Evolutionary conservation across 306 rosid species (phyloP), one percentile per base, ranked within the genome.

Genomic region (Pterocarpus macrocarpus): DNA sequence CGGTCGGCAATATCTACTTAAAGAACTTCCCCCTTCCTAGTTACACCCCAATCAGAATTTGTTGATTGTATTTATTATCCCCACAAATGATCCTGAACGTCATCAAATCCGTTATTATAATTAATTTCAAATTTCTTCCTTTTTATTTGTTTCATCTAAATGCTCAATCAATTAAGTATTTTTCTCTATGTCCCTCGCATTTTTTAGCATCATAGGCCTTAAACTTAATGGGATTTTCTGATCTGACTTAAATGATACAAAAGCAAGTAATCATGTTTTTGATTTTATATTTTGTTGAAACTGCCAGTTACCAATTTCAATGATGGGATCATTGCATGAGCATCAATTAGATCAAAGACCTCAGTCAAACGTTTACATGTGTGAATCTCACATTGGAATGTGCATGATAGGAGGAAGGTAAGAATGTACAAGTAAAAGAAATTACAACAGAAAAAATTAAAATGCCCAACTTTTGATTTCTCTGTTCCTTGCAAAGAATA

Each of bases 341-440:
- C 34, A 11, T 35, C 43, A 66, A 22, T 6, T 64, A 39, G 57
- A 84, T 64, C 80, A 34, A 77, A 69, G 17, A 67, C 52, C 70
- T 78, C 50, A 64, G 75, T 79, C 79, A 86, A 84, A 81, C 50
- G 73, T 82, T 75, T 86, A 81, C 88, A 88, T 59, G 63, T 57
- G 73, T 33, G 39, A 74, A 81, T 75, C 80, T 84, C 86, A 85
- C 76, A 70, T n/a, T 34, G 77, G 56, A 83, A 81, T 84, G 82
- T 63, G 81, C 80, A 78, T 50, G 59, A 75, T 53, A 86, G 86
- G 89, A 84, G 79, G 93, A 85, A 84, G 88, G 85, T 78, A 78
- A 84, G 86, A 87, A 77, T 83, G 82, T 87, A 84, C 90, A 87
- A 66, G 84, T 84, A 75, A 81, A 80, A 15, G 69, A 84, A 84